These are phyloP conservation scores for Erythrophleum fordii DNA, from an alignment of 306 rosid species.

Conservation along the genomic window DNA sequence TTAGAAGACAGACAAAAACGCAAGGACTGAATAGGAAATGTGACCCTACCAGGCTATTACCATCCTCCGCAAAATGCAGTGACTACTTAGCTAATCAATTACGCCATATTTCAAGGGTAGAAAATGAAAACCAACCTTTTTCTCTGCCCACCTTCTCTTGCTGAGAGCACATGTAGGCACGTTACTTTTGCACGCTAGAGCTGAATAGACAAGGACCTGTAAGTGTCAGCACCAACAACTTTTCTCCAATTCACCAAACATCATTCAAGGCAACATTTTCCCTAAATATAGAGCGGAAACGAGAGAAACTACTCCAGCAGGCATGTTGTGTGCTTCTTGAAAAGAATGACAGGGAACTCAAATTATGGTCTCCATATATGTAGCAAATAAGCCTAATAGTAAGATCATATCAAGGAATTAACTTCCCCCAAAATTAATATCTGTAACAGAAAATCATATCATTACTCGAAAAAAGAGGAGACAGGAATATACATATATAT, in stretches of 20 bases:
- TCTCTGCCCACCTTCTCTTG: neutral
- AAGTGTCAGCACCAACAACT: constrained; percentile 42
- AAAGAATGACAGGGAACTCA: neutral
- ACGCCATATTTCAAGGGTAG: constrained; percentile 25
- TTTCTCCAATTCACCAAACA: constrained; percentile 43
- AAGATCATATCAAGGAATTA: neutral
- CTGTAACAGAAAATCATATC: neutral
- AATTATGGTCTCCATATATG: neutral
- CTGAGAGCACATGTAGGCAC: constrained; percentile 48
- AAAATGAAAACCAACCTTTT: constrained; percentile 32
- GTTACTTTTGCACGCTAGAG: constrained; percentile 44
- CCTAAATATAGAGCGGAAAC: constrained; percentile 17
- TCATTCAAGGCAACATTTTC: constrained; percentile 35
- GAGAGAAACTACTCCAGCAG: neutral
- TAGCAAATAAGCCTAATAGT: neutral
- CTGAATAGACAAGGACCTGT: constrained; percentile 25
- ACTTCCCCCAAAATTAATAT: neutral
- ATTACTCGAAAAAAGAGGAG: neutral
- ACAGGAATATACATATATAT: too few relatives aligned
- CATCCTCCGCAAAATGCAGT: neutral
- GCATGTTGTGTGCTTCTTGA: too few relatives aligned
- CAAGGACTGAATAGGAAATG: constrained; percentile 2
- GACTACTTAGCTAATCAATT: constrained; percentile 1
- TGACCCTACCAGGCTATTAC: constrained; percentile 44
- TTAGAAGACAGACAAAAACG: constrained; percentile 32